These are phyloP conservation scores for Staphylotrichum tortipilum DNA, from an alignment of 495 filamentous ascomycete genomes.

Conservation along the genomic window DNA sequence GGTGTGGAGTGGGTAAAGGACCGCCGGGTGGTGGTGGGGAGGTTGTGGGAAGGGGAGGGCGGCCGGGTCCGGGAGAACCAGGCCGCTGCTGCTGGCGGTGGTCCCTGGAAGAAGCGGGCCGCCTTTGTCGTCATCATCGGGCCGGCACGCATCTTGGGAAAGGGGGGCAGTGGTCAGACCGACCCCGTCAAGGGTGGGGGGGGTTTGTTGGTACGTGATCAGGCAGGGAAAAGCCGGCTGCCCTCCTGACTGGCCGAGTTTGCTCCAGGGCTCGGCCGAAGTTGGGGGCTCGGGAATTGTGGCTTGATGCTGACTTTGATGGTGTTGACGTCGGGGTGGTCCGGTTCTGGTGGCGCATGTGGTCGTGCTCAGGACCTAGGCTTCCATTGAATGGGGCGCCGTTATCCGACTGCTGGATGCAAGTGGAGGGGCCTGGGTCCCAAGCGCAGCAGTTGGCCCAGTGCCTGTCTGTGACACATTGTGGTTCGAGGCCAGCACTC, in stretches of 20 bases:
- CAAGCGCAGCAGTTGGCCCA: not conserved
- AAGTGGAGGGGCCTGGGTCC: too few relatives aligned
- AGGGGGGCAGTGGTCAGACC: too few relatives aligned
- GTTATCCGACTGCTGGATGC: too few relatives aligned
- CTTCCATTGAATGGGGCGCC: too few relatives aligned
- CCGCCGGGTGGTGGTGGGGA: not conserved
- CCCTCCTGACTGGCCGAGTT: not conserved
- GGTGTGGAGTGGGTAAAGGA: conserved; percentile 26
- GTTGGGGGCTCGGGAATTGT: not conserved
- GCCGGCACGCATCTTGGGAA: not conserved
- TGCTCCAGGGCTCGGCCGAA: too few relatives aligned
- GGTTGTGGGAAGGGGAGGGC: not conserved
- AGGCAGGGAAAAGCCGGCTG: not conserved
- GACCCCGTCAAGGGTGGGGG: too few relatives aligned
- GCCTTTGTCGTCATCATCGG: not conserved
- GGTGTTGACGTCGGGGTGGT: not conserved
- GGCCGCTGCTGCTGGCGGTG: too few relatives aligned
- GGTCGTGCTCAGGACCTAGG: not conserved
- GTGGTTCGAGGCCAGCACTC: not conserved
- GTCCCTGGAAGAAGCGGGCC: not conserved
- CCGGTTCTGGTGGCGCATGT: not conserved
- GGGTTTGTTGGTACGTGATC: too few relatives aligned
- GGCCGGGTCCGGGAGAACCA: too few relatives aligned
- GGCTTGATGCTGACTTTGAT: not conserved
- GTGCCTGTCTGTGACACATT: not conserved